Percentiles rank a stretch among this genome's conserved stretches.
Conservation (phyloP, 768 basidiomycete species). For the Lactifluus piperatus region DNA sequence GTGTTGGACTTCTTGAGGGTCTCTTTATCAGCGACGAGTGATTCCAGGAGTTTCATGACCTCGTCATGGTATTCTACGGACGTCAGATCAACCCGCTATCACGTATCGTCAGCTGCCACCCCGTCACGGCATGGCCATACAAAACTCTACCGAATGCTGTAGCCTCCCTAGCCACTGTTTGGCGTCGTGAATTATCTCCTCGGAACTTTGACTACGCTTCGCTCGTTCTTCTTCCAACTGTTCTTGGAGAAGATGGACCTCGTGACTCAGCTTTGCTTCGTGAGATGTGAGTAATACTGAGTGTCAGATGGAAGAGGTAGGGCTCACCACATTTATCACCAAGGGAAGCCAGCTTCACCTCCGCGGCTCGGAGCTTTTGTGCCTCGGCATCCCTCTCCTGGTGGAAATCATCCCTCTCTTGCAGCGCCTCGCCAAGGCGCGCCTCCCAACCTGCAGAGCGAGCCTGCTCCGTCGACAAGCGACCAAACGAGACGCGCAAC, state of each 20-base stretch:
- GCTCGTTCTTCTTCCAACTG: constrained; percentile 52
- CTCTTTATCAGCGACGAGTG: constrained; percentile 83
- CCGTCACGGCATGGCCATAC: not conserved
- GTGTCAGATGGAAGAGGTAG: no score
- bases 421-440: constrained; percentile 51
- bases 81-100: constrained; percentile 32
- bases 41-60: constrained; percentile 63
- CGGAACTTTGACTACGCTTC: constrained; percentile 55
- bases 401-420: constrained; percentile 75
- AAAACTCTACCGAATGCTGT: constrained; percentile 42
- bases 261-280: constrained; percentile 59
- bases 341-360: constrained; percentile 52
- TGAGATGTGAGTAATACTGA: not conserved
- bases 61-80: constrained; percentile 44
- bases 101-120: not conserved
- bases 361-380: constrained; percentile 58
- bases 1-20: constrained; percentile 71
- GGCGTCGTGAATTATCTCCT: constrained; percentile 58
- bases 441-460: constrained; percentile 65
- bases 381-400: constrained; percentile 72
- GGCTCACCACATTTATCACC: constrained; percentile 56
- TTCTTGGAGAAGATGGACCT: constrained; percentile 56
- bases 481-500: constrained; percentile 54
- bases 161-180: constrained; percentile 53
- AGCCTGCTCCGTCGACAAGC: constrained; percentile 59